Percentiles rank a stretch among this genome's conserved stretches.
Conservation (phyloP, 257 asterid species). For the Primulina tabacum region DNA sequence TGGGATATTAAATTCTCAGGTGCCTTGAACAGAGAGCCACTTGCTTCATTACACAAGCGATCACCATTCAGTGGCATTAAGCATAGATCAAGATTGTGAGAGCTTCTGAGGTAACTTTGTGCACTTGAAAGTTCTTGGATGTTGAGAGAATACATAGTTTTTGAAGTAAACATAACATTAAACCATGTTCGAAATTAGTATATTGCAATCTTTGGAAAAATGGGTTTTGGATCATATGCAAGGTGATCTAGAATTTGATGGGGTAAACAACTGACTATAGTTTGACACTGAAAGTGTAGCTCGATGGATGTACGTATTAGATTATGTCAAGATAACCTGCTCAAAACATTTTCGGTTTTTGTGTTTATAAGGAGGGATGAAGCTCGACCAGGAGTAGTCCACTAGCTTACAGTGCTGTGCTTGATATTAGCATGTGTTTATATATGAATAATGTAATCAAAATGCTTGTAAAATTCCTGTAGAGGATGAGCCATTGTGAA, state of each 20-base stretch:
- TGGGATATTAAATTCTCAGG: slow-evolving; percentile 83
- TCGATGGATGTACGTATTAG: background rate
- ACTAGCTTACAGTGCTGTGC: background rate
- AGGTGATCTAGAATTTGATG: background rate
- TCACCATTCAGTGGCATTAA: slow-evolving; percentile 51
- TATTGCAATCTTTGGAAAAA: background rate
- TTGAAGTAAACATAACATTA: background rate
- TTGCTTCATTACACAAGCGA: slow-evolving; percentile 53
- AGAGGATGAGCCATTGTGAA: background rate
- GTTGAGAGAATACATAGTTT: background rate
- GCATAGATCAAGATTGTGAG: slow-evolving; percentile 63
- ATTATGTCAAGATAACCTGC: background rate
- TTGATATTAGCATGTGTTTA: background rate
- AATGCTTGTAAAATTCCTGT: background rate
- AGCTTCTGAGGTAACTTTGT: slow-evolving; percentile 22
- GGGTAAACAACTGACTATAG: background rate
- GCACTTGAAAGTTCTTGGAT: slow-evolving; percentile 1
- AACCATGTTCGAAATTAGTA: background rate
- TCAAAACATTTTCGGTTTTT: background rate
- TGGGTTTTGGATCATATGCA: background rate
- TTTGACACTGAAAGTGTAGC: background rate
- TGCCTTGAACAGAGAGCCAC: slow-evolving; percentile 65
- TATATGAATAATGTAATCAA: background rate
- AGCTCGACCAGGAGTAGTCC: background rate
- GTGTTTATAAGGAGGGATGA: background rate